Evolutionary conservation across 495 filamentous ascomycete species (phyloP), one percentile per base, ranked within the genome.

Genomic region (Talaromyces wortmannii): DNA sequence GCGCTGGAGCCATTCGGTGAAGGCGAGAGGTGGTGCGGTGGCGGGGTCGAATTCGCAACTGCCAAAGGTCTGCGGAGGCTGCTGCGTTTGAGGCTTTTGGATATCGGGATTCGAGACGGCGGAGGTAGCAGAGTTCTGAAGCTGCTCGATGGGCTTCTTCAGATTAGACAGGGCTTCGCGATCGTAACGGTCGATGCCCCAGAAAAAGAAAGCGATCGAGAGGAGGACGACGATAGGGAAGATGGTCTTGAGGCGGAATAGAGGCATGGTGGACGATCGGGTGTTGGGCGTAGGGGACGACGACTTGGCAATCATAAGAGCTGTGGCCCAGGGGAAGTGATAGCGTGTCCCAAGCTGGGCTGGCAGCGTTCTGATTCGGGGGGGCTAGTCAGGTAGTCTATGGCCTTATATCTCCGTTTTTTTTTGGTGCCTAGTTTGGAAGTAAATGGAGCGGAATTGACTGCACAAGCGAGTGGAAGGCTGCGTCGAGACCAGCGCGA

Each of bases 201-300:
- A 75, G 64, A 77, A 77, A 60, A 77, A 77, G 43, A 77, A 59
- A 44, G 66, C 74, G 53, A 77, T 74, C 18, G 71, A 72, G 53
- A 73, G 56, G 57, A 77, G 61, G 52, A 71, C 71, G 55, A 74
- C 57, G 46, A 77, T 61, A 57, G 74, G 74, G 42, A 77, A 74
- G 10, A 68, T 61, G 53, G 72, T 77, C 67, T 73, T 75, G 48
- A 72, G 61, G 55, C 74, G 66, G 59, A 77, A 67, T 33, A 73
- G 61, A 62, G 74, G 68, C 74, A 77, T 75, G 58, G 63, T 77
- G 68, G 62, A 23, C 23, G 23, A 23, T 23, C 53, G 59, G 68
- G 48, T 49, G 10, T 59, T 23, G 61, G 58, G 60, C 55, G 60
- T 55, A 50, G 43, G 57, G 13, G 59, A 52, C 53, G 57, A 55